These are phyloP conservation scores for Terfezia claveryi DNA, from an alignment of 495 filamentous ascomycete genomes.

Conservation along the genomic window DNA sequence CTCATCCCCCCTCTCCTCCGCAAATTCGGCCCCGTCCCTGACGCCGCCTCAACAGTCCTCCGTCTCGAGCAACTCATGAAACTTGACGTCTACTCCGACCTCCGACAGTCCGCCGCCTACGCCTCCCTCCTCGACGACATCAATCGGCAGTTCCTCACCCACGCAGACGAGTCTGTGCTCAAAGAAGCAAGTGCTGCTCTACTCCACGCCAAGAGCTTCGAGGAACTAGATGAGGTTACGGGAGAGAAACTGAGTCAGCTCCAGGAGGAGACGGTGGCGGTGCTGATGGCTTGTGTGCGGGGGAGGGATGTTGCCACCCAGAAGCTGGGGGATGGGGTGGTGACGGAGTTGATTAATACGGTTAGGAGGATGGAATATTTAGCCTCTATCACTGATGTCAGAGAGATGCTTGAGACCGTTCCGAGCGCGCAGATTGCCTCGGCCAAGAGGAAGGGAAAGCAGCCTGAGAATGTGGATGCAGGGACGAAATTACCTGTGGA, in stretches of 20 bases:
- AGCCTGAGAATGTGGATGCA: constrained; percentile 19
- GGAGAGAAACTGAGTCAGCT: constrained; percentile 56
- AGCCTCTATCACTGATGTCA: constrained; percentile 54
- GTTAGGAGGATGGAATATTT: constrained; percentile 70
- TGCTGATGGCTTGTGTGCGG: constrained; percentile 42
- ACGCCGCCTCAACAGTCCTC: constrained; percentile 63
- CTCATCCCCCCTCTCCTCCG: constrained; percentile 69
- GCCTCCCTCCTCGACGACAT: constrained; percentile 73
- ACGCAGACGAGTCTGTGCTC: constrained; percentile 68
- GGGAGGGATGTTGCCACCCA: constrained; percentile 39
- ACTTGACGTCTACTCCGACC: constrained; percentile 67
- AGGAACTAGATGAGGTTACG: constrained; percentile 66
- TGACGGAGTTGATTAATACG: constrained; percentile 52
- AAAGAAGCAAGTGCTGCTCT: constrained; percentile 62
- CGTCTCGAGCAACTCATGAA: constrained; percentile 74
- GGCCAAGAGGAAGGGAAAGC: constrained; percentile 27
- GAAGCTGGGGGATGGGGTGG: constrained; percentile 34
- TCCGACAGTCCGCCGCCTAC: constrained; percentile 66
- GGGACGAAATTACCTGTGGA: constrained; percentile 32
- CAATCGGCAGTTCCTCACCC: constrained; percentile 75
- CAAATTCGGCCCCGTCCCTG: constrained; percentile 76
- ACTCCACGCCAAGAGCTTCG: constrained; percentile 62
- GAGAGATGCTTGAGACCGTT: constrained; percentile 43
- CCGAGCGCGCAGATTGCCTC: constrained; percentile 17
- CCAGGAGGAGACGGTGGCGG: constrained; percentile 63